A percentile compares a stretch with the other conserved stretches of the same genome.
Evolutionary conservation across 164 flowering plant species (phyloP).

Genomic region (Warburgia ugandensis): DNA sequence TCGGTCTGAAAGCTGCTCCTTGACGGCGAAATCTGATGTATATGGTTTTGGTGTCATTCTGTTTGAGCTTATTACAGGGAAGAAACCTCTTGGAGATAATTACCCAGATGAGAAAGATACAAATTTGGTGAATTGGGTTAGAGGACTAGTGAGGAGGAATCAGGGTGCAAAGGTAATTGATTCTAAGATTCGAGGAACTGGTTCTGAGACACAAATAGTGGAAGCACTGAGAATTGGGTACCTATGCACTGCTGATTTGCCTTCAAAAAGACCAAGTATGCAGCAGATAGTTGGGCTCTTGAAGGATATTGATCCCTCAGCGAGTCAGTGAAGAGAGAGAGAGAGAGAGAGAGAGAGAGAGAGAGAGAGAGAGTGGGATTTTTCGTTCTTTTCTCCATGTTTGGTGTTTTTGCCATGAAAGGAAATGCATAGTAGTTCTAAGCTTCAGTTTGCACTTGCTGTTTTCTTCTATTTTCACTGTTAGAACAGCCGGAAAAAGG

Average conservation of each 20-base stretch:
- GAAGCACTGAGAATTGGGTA: constrained; percentile 83
- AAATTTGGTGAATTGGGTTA: constrained; percentile 66
- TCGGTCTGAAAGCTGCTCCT: constrained; percentile 25
- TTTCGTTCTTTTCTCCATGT: too few relatives aligned
- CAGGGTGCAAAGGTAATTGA: constrained; percentile 52
- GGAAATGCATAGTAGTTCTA: too few relatives aligned
- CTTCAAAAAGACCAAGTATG: constrained; percentile 79
- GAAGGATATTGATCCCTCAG: constrained; percentile 65
- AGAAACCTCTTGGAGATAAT: constrained; percentile 65
- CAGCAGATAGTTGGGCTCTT: constrained; percentile 88
- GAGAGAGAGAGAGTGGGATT: too few relatives aligned
- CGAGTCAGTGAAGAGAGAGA: constrained; percentile 13
- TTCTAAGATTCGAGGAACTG: constrained; percentile 55
- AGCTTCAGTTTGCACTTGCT: too few relatives aligned
- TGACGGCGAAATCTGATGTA: constrained; percentile 60
- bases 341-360: too few relatives aligned
- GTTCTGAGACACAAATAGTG: constrained; percentile 46
- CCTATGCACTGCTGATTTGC: constrained; percentile 83
- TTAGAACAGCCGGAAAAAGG: too few relatives aligned
- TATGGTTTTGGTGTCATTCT: constrained; percentile 77
- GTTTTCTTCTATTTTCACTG: too few relatives aligned
- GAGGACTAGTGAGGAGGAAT: constrained; percentile 54
- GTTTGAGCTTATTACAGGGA: constrained; percentile 75
- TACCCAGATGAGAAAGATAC: constrained; percentile 48
- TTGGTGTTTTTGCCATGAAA: too few relatives aligned